Conservation (phyloP, 2,329 filamentous ascomycete genomes). For the Monilinia fructigena region DNA sequence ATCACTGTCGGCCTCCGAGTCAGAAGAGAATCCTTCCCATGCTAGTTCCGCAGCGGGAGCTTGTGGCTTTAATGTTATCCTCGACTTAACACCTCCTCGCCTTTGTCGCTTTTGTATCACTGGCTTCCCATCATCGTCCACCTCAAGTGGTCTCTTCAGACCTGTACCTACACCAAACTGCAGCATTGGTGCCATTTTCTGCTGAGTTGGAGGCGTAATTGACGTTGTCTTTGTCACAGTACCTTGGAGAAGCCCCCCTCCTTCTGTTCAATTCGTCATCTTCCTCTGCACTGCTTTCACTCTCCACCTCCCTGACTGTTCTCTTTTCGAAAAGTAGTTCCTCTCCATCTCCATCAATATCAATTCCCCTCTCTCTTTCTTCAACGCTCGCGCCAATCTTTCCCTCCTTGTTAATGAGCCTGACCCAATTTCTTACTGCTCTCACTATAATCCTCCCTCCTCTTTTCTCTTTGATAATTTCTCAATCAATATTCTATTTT, state of each 20-base stretch:
- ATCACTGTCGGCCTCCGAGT: slow-evolving; percentile 43
- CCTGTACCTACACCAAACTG: slow-evolving; percentile 62
- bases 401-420: slow-evolving; percentile 69
- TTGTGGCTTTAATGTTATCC: slow-evolving; percentile 50
- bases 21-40: slow-evolving; percentile 62
- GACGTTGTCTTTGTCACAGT: background rate
- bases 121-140: slow-evolving; percentile 73
- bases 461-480: slow-evolving; percentile 77
- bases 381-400: slow-evolving; percentile 60
- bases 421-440: slow-evolving; percentile 77
- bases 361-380: slow-evolving; percentile 43
- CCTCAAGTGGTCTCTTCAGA: slow-evolving; percentile 79
- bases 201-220: background rate
- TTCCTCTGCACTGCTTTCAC: slow-evolving; percentile 37
- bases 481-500: slow-evolving; percentile 79
- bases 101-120: slow-evolving; percentile 81
- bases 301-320: slow-evolving; percentile 36
- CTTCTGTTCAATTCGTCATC: slow-evolving; percentile 26
- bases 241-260: slow-evolving; percentile 23
- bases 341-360: slow-evolving; percentile 43
- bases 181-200: slow-evolving; percentile 18
- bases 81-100: slow-evolving; percentile 60
- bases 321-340: slow-evolving; percentile 54
- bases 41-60: slow-evolving; percentile 48
- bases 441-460: slow-evolving; percentile 75